Percentiles rank a stretch among this genome's conserved stretches.
phyloP scores from a whole-genome alignment of 331 rosid species.

The Spiraea crenata region DNA sequence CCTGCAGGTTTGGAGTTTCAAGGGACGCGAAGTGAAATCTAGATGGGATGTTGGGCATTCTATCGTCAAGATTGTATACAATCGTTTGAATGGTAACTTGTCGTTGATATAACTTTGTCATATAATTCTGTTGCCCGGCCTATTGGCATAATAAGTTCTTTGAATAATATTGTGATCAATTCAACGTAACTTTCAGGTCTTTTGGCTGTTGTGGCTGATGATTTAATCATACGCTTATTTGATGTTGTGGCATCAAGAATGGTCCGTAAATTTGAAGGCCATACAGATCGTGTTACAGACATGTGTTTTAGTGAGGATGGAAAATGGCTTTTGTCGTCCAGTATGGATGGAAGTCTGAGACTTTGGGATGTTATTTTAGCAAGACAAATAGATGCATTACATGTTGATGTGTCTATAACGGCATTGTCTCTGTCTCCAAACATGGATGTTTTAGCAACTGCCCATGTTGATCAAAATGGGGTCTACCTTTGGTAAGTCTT shows the following conservation, averaged over 20 bases:
- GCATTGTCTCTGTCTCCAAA: conserved; percentile 87
- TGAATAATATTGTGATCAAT: conserved; percentile 23
- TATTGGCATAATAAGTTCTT: not conserved
- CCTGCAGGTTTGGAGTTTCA: conserved; percentile 93
- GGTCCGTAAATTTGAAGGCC: conserved; percentile 94
- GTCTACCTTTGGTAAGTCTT: conserved; percentile 81
- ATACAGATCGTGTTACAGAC: conserved; percentile 88
- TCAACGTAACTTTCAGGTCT: conserved; percentile 61
- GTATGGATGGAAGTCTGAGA: conserved; percentile 97
- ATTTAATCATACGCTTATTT: conserved; percentile 68
- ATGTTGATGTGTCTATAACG: conserved; percentile 73
- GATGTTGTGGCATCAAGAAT: conserved; percentile 79
- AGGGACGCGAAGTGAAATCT: conserved; percentile 57
- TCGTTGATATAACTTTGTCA: conserved; percentile 14
- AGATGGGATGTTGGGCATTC: conserved; percentile 77
- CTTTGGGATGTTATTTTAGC: conserved; percentile 92
- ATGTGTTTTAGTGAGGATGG: conserved; percentile 99
- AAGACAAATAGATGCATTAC: conserved; percentile 81
- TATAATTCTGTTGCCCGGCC: not conserved
- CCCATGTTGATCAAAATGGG: conserved; percentile 92
- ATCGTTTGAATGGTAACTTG: conserved; percentile 75
- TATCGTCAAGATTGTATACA: conserved; percentile 68
- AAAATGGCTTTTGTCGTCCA: conserved; percentile 90
- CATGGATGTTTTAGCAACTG: conserved; percentile 87
- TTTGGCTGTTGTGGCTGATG: conserved; percentile 79